Percentiles rank a stretch among this genome's conserved stretches.
phyloP scores from a whole-genome alignment of 306 rosid species.

The Vigna radiata region DNA sequence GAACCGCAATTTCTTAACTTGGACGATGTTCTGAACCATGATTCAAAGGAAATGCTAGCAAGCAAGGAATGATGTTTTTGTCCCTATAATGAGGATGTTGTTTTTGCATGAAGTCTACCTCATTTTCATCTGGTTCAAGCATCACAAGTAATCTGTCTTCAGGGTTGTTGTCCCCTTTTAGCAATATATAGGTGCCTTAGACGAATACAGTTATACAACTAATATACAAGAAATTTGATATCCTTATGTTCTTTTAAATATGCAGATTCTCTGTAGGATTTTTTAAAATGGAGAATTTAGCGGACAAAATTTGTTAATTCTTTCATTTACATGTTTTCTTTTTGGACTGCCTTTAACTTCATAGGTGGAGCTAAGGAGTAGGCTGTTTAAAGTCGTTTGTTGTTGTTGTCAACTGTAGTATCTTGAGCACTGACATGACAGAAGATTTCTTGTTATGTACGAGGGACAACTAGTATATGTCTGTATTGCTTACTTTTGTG shows the following conservation, averaged over 20 bases:
- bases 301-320: slow-evolving; percentile 48
- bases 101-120: neutral
- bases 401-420: neutral
- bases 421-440: slow-evolving; percentile 11
- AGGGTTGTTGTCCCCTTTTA: slow-evolving; percentile 24
- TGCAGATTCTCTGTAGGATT: slow-evolving; percentile 63
- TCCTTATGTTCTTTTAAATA: slow-evolving; percentile 8
- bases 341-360: neutral
- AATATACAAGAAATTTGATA: neutral
- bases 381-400: slow-evolving; percentile 13
- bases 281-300: slow-evolving; percentile 63
- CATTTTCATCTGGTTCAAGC: neutral
- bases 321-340: slow-evolving; percentile 22
- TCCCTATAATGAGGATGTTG: neutral
- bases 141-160: neutral
- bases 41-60: slow-evolving; percentile 28
- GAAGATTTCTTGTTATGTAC: neutral
- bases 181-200: slow-evolving; percentile 18
- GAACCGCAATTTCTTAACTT: slow-evolving; percentile 48
- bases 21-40: slow-evolving; percentile 41
- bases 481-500: neutral
- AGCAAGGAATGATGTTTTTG: neutral
- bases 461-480: neutral
- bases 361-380: slow-evolving; percentile 27
- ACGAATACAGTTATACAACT: neutral